Percentiles rank a stretch among this genome's conserved stretches.
Evolutionary conservation across 179 eudicot genomes (phyloP).

Genomic region (Drosera spatulata): DNA sequence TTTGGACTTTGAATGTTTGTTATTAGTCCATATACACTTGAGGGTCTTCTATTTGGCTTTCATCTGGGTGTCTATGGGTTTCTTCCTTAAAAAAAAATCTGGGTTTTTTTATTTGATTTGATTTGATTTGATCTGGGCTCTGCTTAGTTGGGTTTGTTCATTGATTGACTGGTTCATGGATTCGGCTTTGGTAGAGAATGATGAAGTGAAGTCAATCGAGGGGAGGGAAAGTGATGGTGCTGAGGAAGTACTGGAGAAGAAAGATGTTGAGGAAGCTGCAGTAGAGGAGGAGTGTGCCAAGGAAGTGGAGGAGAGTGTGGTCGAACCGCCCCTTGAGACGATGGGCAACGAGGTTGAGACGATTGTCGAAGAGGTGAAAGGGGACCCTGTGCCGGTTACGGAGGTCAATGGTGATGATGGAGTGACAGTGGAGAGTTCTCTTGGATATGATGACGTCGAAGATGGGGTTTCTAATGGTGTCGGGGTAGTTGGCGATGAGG

Average conservation of each 20-base stretch:
- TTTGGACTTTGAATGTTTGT: too few relatives aligned
- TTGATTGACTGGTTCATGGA: not conserved
- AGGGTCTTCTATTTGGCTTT: too few relatives aligned
- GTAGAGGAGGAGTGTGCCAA: not conserved
- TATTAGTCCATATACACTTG: too few relatives aligned
- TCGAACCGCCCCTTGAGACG: not conserved
- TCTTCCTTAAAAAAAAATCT: not conserved
- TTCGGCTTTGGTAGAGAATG: not conserved
- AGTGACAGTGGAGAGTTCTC: not conserved
- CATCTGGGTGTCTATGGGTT: too few relatives aligned
- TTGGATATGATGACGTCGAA: not conserved
- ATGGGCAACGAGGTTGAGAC: too few relatives aligned
- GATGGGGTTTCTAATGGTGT: not conserved
- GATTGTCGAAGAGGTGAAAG: too few relatives aligned
- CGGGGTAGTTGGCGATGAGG: not conserved
- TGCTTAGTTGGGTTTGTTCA: not conserved
- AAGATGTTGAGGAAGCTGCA: not conserved
- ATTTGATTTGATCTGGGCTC: not conserved
- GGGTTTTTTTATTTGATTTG: not conserved
- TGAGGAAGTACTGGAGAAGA: not conserved
- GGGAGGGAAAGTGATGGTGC: not conserved
- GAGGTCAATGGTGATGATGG: not conserved
- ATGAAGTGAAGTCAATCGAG: not conserved
- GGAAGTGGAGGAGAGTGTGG: not conserved
- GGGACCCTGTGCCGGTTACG: not conserved